Evolutionary conservation across 1,139 yeast genomes (phyloP).

Genomic region (Candida frijolesensis): DNA sequence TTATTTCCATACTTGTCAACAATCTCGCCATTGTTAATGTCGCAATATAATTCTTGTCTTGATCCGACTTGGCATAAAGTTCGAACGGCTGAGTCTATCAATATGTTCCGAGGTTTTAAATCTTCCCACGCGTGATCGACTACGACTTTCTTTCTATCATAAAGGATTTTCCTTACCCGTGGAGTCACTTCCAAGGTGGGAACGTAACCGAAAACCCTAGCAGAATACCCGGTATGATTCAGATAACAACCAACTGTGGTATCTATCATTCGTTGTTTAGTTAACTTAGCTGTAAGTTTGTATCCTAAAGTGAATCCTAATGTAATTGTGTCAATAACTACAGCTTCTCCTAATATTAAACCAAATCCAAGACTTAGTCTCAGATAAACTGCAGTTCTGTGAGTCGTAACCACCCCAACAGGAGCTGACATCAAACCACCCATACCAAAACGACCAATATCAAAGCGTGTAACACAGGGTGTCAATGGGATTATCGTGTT

Average conservation of each 20-base stretch:
- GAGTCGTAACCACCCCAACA: constrained; percentile 8
- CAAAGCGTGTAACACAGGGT: constrained; percentile 12
- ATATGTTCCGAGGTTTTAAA: not conserved
- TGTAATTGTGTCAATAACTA: constrained; percentile 5
- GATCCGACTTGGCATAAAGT: constrained; percentile 14
- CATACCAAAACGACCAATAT: not conserved
- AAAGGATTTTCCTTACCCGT: constrained; percentile 5
- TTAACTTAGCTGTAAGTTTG: constrained; percentile 7
- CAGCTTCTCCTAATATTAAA: constrained; percentile 3
- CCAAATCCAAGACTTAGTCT: constrained; percentile 6
- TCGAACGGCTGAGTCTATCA: constrained; percentile 6
- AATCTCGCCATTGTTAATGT: constrained; percentile 6
- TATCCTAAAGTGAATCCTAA: constrained; percentile 8
- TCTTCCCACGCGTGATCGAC: constrained; percentile 3
- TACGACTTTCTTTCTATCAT: not conserved
- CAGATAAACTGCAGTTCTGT: constrained; percentile 7
- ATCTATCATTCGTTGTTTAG: constrained; percentile 7
- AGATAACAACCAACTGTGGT: constrained; percentile 7
- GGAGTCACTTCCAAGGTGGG: constrained; percentile 8
- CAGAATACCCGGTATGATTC: not conserved
- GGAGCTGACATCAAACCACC: constrained; percentile 1
- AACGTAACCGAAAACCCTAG: constrained; percentile 9
- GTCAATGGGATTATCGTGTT: constrained; percentile 11
- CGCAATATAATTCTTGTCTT: constrained; percentile 10
- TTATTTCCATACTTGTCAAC: constrained; percentile 11